Evolutionary conservation across 2,329 filamentous ascomycete species (phyloP).

Genomic region (Ophiostoma quercus): DNA sequence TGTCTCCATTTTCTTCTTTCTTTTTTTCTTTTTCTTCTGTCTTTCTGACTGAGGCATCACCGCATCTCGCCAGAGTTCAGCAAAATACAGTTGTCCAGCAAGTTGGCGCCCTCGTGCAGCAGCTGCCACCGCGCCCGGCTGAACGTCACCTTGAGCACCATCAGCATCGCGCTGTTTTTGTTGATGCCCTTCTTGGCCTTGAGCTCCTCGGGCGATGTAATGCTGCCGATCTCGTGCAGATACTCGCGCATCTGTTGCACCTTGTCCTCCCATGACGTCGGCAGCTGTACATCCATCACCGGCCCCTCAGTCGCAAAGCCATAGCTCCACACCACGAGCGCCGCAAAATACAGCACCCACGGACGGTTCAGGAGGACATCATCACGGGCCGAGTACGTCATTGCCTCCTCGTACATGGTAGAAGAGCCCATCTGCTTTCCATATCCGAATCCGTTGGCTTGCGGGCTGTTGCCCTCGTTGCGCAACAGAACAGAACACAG

Average conservation of each 20-base stretch:
- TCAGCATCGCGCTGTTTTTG: conserved; percentile 71
- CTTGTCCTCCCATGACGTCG: conserved; percentile 59
- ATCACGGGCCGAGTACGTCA: conserved; percentile 71
- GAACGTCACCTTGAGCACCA: conserved; percentile 78
- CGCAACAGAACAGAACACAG: conserved; percentile 75
- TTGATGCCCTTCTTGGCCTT: conserved; percentile 71
- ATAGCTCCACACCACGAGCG: conserved; percentile 91
- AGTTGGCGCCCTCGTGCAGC: conserved; percentile 74
- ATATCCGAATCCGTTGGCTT: conserved; percentile 28
- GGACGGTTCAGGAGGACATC: conserved; percentile 87
- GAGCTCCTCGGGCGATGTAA: conserved; percentile 71
- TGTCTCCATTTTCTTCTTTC: neutral
- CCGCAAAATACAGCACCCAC: conserved; percentile 93
- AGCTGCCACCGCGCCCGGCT: conserved; percentile 83
- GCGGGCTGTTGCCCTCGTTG: conserved; percentile 41
- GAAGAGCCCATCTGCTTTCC: conserved; percentile 30
- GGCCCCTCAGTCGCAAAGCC: conserved; percentile 85
- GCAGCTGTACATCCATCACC: conserved; percentile 45
- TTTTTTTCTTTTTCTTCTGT: neutral
- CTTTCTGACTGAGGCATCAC: neutral
- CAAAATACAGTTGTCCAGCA: conserved; percentile 76
- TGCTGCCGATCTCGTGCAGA: conserved; percentile 64
- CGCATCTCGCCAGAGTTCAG: conserved; percentile 38
- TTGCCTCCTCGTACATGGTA: conserved; percentile 21
- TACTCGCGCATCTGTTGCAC: conserved; percentile 75